Percentiles rank a stretch among this genome's conserved stretches.
phyloP scores from a whole-genome alignment of 192 early-diverging fungal genomes.

The Coemansia pectinata region DNA sequence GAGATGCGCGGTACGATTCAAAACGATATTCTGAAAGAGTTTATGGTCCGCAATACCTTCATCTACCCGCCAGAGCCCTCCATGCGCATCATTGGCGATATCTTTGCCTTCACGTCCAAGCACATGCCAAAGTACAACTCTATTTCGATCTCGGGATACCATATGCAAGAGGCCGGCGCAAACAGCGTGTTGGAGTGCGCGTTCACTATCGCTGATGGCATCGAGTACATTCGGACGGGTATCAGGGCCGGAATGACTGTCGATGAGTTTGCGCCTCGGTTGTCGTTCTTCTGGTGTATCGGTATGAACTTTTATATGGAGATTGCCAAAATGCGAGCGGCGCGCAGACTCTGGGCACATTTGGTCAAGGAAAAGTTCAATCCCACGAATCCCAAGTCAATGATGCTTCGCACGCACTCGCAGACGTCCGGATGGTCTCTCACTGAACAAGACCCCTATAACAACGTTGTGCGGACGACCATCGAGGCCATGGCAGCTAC shows the following conservation, averaged over 20 bases:
- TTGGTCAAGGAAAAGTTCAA: constrained; percentile 80
- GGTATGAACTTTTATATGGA: constrained; percentile 98
- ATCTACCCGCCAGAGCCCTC: constrained; percentile 91
- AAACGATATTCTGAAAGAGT: constrained; percentile 92
- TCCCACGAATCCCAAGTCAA: constrained; percentile 76
- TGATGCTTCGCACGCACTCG: constrained; percentile 86
- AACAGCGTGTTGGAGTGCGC: constrained; percentile 86
- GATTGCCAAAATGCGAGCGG: constrained; percentile 88
- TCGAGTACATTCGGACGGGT: constrained; percentile 78
- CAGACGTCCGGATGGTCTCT: constrained; percentile 92
- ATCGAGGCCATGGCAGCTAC: constrained; percentile 93
- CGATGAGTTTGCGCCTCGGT: constrained; percentile 83
- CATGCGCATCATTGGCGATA: constrained; percentile 89
- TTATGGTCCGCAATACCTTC: constrained; percentile 94
- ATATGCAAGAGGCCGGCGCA: constrained; percentile 91
- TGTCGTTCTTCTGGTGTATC: constrained; percentile 91
- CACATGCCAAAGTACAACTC: constrained; percentile 95
- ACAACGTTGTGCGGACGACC: constrained; percentile 86
- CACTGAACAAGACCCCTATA: constrained; percentile 90
- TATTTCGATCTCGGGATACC: constrained; percentile 94
- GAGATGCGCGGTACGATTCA: constrained; percentile 89
- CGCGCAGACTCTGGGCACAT: constrained; percentile 79
- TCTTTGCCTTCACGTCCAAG: constrained; percentile 83
- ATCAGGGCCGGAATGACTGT: constrained; percentile 84
- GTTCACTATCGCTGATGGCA: constrained; percentile 89